These are phyloP conservation scores for Sequoia sempervirens DNA, from an alignment of 75 land plant genomes.

Conservation along the genomic window DNA sequence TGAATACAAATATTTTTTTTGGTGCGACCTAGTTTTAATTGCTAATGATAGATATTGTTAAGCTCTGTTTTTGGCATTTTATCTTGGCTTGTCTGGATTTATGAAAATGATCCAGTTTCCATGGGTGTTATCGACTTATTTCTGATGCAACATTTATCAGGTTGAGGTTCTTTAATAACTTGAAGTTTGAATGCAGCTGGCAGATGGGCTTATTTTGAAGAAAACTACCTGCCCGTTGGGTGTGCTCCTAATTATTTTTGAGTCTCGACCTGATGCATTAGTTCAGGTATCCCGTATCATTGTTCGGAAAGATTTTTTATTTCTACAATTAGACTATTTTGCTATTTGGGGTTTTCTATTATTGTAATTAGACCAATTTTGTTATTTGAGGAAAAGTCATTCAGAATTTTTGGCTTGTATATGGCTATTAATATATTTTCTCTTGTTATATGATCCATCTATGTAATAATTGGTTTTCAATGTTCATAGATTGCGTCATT, in stretches of 20 bases:
- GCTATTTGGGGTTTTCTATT: not conserved
- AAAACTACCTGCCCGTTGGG: conserved; percentile 86
- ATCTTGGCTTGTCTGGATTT: not conserved
- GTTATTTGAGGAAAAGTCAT: not conserved
- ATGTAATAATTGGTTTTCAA: not conserved
- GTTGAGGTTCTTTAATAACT: not conserved
- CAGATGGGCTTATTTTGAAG: conserved; percentile 83
- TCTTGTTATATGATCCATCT: not conserved
- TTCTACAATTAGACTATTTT: not conserved
- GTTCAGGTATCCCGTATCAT: conserved; percentile 67
- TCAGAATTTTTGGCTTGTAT: not conserved
- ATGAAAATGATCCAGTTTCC: conserved; percentile 2
- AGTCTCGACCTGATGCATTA: conserved; percentile 96
- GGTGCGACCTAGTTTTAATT: not conserved
- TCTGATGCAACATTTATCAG: not conserved
- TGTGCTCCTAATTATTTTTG: conserved; percentile 89
- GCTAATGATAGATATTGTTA: not conserved
- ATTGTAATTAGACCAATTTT: not conserved
- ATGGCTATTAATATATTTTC: not conserved
- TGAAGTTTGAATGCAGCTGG: conserved; percentile 47
- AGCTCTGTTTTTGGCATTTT: not conserved
- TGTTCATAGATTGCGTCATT: conserved; percentile 80
- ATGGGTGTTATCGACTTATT: not conserved
- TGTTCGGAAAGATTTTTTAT: not conserved
- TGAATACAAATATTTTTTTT: not conserved